These are phyloP conservation scores for Stenocarpella maydis DNA, from an alignment of 2,329 filamentous ascomycete species.

Conservation along the genomic window DNA sequence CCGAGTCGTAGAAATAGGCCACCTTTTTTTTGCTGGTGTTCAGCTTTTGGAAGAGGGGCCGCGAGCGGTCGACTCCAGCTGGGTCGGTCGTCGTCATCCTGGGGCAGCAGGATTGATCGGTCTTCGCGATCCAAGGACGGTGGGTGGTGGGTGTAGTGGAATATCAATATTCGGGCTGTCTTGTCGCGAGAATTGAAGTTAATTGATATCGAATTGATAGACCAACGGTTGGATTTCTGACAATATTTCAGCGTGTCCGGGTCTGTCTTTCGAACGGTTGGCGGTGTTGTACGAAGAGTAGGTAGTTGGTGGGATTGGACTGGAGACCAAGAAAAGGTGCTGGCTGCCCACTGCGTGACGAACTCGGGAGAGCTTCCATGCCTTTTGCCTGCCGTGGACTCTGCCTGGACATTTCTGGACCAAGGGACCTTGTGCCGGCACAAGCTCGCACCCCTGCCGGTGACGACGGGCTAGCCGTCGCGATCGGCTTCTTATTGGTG, in stretches of 20 bases:
- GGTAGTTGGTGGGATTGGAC: not conserved
- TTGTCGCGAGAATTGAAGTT: not conserved
- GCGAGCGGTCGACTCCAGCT: slow-evolving; percentile 51
- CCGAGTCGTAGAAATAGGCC: slow-evolving; percentile 97
- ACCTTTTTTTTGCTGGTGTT: slow-evolving; percentile 74
- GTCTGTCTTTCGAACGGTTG: not conserved
- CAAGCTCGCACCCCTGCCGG: slow-evolving; percentile 10
- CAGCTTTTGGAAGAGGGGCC: slow-evolving; percentile 56
- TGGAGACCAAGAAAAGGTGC: not conserved
- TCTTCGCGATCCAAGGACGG: not conserved
- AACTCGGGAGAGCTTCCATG: slow-evolving; percentile 15
- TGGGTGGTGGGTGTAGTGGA: not conserved
- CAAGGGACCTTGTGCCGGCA: slow-evolving; percentile 1
- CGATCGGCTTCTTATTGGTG: slow-evolving; percentile 21
- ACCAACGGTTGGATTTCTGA: not conserved
- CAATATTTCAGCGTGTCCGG: not conserved
- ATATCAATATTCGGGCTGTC: not conserved
- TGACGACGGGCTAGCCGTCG: slow-evolving; percentile 6
- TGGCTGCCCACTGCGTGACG: not conserved
- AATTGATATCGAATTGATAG: not conserved
- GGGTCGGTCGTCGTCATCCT: slow-evolving; percentile 44
- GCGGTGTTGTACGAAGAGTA: not conserved
- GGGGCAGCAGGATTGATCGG: not conserved
- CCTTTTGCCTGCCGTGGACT: slow-evolving; percentile 15
- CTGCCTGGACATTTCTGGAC: slow-evolving; percentile 1